Evolutionary conservation across 164 flowering plant genomes (phyloP).

Genomic region (Annona squamosa): DNA sequence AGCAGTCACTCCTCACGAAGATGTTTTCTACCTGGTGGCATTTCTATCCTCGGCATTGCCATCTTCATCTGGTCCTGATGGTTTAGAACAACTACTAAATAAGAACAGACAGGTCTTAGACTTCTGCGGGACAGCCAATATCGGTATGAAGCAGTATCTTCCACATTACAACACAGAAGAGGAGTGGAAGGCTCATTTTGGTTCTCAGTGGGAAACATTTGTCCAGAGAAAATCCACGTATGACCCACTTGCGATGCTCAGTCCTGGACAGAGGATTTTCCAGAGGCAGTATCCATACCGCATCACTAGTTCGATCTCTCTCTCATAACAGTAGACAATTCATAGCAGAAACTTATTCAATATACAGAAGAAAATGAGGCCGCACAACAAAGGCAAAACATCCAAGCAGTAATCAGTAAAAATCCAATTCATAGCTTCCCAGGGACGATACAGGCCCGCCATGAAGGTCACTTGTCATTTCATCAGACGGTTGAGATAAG

Average conservation of each 20-base stretch:
- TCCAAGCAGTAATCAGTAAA: not conserved
- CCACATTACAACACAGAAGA: slow-evolving; percentile 56
- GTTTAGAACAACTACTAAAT: slow-evolving; percentile 41
- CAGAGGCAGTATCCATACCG: slow-evolving; percentile 27
- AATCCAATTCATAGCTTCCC: not conserved
- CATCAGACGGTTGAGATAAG: not conserved
- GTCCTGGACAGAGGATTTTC: slow-evolving; percentile 89
- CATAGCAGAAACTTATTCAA: slow-evolving; percentile 7
- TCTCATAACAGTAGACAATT: slow-evolving; percentile 1
- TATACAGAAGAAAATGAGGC: not conserved
- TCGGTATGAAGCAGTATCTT: slow-evolving; percentile 73
- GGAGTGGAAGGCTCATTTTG: slow-evolving; percentile 79
- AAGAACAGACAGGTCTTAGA: slow-evolving; percentile 56
- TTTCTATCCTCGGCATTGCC: slow-evolving; percentile 73
- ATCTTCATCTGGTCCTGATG: slow-evolving; percentile 43
- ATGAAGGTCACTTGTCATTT: not conserved
- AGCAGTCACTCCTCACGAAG: slow-evolving; percentile 75
- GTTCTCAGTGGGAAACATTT: slow-evolving; percentile 60
- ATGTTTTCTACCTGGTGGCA: slow-evolving; percentile 67
- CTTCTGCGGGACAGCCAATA: slow-evolving; percentile 35
- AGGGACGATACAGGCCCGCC: not conserved
- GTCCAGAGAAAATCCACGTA: slow-evolving; percentile 52
- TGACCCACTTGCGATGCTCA: slow-evolving; percentile 82
- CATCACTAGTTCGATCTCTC: not conserved
- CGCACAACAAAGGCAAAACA: not conserved